Evolutionary conservation across 805 yeast genomes (phyloP), one percentile per base, ranked within the genome.

Genomic region (Wickerhamomyces chaumierensis): DNA sequence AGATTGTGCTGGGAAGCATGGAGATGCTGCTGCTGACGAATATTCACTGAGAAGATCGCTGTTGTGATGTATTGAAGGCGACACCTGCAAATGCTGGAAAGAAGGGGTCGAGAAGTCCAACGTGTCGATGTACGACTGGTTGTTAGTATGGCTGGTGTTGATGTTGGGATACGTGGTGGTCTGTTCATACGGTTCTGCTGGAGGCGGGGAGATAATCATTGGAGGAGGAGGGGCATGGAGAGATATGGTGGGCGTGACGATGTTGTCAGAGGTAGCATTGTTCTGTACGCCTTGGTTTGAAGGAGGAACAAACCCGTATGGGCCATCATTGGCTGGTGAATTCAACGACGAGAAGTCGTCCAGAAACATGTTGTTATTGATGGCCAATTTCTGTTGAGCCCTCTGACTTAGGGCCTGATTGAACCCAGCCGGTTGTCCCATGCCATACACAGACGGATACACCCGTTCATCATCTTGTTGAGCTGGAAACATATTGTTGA

Each of bases 11-110:
- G 44, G 36, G 3, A 51, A 31, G 33, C 48, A 50, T 5, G 57
- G 57, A 0, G 57, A 53, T 21, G 46, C 48, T 11, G 45, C 42
- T 9, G 43, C 55, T 2, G 53, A 48, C 1, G 29, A 25, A 13
- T 25, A 25, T 8, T 25, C 29, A 25, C 29, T 25, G 7, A 25
- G n/a, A 1, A 48, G n/a, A 13, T 53, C 57, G 38, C 51, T 48
- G n/a, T 44, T 9, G 3, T 43, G 43, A 14, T 35, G 33, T 16
- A 34, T 35, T 5, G 40, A 35, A 3, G 36, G 37, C 1, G 44
- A 36, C 9, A 37, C 18, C 15, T 48, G 47, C 18, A 42, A 38
- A 12, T 45, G 48, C 11, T 43, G 47, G 38, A 51, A 49, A 5
- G 42, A 39, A 11, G 42, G 21, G 2, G 43, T 27, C 9, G 46